phyloP scores from a whole-genome alignment of 225 moss, liverwort and hornwort genomes.

The Anthoceros angustus region DNA sequence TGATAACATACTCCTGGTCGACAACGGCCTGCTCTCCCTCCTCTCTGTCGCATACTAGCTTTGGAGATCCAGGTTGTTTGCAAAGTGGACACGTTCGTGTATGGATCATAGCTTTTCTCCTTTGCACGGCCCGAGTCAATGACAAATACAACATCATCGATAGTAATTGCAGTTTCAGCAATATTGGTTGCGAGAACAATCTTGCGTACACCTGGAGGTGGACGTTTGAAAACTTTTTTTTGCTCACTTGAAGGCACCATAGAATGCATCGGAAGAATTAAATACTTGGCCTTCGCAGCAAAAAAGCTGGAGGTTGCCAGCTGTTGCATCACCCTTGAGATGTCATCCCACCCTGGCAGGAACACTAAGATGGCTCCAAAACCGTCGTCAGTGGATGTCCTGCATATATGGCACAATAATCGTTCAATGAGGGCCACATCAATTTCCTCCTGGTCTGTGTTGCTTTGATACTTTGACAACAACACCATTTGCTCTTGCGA shows the following conservation, averaged over 20 bases:
- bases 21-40: constrained; percentile 88
- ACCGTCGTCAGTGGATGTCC: constrained; percentile 17
- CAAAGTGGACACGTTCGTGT: constrained; percentile 87
- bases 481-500: constrained; percentile 50
- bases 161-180: constrained; percentile 98
- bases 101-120: constrained; percentile 97
- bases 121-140: constrained; percentile 84
- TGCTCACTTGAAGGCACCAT: constrained; percentile 85
- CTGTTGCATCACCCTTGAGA: constrained; percentile 56
- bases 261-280: constrained; percentile 76
- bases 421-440: constrained; percentile 76
- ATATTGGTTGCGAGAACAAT: constrained; percentile 95
- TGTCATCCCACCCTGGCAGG: constrained; percentile 98
- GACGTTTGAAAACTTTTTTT: constrained; percentile 76
- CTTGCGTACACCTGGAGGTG: constrained; percentile 32
- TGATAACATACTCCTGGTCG: constrained; percentile 83
- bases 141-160: constrained; percentile 96
- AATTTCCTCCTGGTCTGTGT: constrained; percentile 90
- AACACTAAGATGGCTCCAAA: constrained; percentile 69
- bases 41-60: constrained; percentile 87
- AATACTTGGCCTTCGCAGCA: constrained; percentile 46
- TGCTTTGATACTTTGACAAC: constrained; percentile 62
- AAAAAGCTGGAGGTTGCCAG: constrained; percentile 54
- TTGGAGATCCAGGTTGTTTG: constrained; percentile 71
- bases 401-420: constrained; percentile 43